These are phyloP conservation scores for Scheffersomyces titani DNA, from an alignment of 1,139 yeast genomes.

Conservation along the genomic window DNA sequence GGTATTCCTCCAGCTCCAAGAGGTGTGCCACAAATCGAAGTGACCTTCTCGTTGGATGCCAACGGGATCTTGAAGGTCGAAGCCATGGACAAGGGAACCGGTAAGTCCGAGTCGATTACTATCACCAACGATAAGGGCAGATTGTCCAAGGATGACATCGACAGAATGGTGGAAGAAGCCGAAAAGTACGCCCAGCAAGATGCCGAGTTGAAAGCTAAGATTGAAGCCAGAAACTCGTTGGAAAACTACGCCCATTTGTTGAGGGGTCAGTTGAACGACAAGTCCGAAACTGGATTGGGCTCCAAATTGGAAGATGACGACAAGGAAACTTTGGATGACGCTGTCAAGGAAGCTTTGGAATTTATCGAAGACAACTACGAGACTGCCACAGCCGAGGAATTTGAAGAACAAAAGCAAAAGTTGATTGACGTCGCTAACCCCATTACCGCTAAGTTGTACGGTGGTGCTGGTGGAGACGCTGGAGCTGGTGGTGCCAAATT, in stretches of 20 bases:
- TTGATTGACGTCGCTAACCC: conserved; percentile 86
- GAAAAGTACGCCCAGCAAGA: conserved; percentile 90
- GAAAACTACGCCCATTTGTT: conserved; percentile 50
- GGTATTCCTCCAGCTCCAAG: conserved; percentile 53
- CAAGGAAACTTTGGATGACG: conserved; percentile 86
- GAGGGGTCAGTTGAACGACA: conserved; percentile 62
- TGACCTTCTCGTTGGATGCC: conserved; percentile 49
- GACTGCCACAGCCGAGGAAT: conserved; percentile 86
- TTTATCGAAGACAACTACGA: conserved; percentile 90
- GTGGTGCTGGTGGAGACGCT: conserved; percentile 46
- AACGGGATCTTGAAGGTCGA: conserved; percentile 51
- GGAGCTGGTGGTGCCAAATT: conserved; percentile 44
- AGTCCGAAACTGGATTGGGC: conserved; percentile 62
- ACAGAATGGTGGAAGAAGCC: conserved; percentile 93
- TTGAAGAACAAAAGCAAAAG: conserved; percentile 89
- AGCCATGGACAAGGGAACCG: conserved; percentile 49
- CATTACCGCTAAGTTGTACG: conserved; percentile 88
- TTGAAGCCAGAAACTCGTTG: conserved; percentile 60
- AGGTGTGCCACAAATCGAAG: conserved; percentile 53
- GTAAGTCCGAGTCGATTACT: conserved; percentile 87
- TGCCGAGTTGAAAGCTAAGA: conserved; percentile 75
- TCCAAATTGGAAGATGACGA: conserved; percentile 87
- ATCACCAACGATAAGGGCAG: conserved; percentile 98
- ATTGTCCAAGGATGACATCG: conserved; percentile 88
- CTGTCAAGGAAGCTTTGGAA: conserved; percentile 82